phyloP scores from a whole-genome alignment of 345 rosid species.

The Pelargonium nanum region DNA sequence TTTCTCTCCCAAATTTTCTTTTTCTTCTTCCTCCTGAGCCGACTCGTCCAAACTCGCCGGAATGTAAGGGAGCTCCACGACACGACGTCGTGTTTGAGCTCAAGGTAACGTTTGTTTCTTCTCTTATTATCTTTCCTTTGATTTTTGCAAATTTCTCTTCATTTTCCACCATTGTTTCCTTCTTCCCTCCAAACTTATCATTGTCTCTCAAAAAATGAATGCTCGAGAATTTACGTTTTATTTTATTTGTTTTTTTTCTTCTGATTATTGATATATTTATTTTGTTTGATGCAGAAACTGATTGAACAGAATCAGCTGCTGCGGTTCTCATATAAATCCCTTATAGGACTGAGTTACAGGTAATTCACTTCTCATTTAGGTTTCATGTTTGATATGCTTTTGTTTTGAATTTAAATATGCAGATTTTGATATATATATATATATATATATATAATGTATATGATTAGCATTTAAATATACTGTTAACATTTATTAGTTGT shows the following conservation, averaged over 20 bases:
- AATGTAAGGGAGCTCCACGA: background rate
- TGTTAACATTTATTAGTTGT: too few relatives aligned
- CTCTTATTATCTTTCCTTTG: background rate
- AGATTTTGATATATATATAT: background rate
- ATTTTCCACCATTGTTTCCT: background rate
- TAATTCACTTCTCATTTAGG: background rate
- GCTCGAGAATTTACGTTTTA: background rate
- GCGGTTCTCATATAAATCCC: background rate
- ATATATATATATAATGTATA: too few relatives aligned
- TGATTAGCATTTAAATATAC: too few relatives aligned
- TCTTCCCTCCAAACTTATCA: background rate
- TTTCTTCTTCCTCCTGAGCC: background rate
- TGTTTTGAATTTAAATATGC: background rate
- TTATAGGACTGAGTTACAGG: too few relatives aligned
- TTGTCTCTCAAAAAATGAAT: background rate
- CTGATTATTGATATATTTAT: background rate
- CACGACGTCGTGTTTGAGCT: background rate
- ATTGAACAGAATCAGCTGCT: background rate
- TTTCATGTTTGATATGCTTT: too few relatives aligned
- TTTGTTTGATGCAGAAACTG: background rate
- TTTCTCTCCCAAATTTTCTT: background rate
- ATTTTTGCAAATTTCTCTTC: background rate
- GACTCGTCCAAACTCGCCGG: background rate
- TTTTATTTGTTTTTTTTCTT: too few relatives aligned
- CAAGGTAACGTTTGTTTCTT: background rate